phyloP scores from a whole-genome alignment of 495 filamentous ascomycete species.

The Elasticomyces elasticus region DNA sequence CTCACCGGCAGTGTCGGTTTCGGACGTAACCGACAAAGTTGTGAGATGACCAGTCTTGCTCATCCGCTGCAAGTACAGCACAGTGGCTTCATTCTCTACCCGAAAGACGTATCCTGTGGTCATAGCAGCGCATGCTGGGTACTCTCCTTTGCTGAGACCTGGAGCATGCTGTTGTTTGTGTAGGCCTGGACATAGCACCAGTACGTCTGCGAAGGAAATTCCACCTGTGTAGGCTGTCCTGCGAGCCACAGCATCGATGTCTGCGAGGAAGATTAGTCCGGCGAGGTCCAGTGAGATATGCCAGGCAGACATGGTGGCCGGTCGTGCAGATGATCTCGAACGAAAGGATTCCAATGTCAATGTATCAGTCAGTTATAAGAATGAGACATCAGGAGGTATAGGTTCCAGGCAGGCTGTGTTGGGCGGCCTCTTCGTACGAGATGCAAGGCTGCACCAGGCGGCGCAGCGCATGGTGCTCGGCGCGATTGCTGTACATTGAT shows the following conservation, averaged over 20 bases:
- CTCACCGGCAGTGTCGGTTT: not conserved
- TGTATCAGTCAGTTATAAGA: too few relatives aligned
- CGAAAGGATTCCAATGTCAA: too few relatives aligned
- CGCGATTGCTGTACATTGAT: too few relatives aligned
- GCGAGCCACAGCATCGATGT: slow-evolving; percentile 43
- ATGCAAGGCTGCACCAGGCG: too few relatives aligned
- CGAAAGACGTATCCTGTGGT: slow-evolving; percentile 28
- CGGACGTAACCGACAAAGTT: slow-evolving; percentile 12
- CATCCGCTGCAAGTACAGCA: slow-evolving; percentile 21
- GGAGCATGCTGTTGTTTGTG: slow-evolving; percentile 49
- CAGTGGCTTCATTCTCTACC: slow-evolving; percentile 26
- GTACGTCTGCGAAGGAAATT: slow-evolving; percentile 41
- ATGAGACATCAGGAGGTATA: too few relatives aligned
- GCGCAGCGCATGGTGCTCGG: too few relatives aligned
- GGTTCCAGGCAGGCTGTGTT: too few relatives aligned
- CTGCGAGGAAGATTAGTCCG: slow-evolving; percentile 42
- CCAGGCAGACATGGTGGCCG: not conserved
- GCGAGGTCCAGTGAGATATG: slow-evolving; percentile 6
- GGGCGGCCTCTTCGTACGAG: too few relatives aligned
- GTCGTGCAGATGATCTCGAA: too few relatives aligned
- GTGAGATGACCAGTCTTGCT: slow-evolving; percentile 21
- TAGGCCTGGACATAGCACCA: slow-evolving; percentile 49
- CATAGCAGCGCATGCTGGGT: slow-evolving; percentile 24
- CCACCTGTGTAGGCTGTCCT: slow-evolving; percentile 47
- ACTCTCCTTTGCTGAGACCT: slow-evolving; percentile 29